phyloP scores from a whole-genome alignment of 805 yeast species.

The Candida ipomoeae region DNA sequence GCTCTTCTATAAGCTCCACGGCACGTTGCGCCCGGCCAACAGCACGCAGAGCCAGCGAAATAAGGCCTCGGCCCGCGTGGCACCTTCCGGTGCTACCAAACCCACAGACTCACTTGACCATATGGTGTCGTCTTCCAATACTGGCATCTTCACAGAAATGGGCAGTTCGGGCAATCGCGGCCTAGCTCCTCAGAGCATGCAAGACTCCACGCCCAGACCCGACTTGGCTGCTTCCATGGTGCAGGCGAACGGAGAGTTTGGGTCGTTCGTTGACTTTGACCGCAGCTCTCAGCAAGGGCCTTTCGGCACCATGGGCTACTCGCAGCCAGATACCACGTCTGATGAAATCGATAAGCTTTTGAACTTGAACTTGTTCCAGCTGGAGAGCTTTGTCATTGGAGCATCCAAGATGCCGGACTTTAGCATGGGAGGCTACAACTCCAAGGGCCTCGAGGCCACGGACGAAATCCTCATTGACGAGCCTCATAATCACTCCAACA shows the following conservation, averaged over 20 bases:
- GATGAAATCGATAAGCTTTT: conserved; percentile 41
- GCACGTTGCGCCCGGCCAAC: conserved; percentile 40
- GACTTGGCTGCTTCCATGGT: neutral
- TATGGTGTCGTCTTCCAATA: conserved; percentile 10
- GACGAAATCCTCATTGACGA: conserved; percentile 33
- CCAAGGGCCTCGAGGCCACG: conserved; percentile 23
- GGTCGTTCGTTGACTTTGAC: conserved; percentile 9
- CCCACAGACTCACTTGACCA: conserved; percentile 5
- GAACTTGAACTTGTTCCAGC: conserved; percentile 36
- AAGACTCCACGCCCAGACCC: neutral
- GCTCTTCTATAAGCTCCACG: conserved; percentile 42
- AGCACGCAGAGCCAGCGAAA: conserved; percentile 8
- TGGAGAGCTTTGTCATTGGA: conserved; percentile 29
- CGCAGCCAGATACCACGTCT: conserved; percentile 14
- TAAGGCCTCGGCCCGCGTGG: neutral
- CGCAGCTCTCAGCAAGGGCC: neutral
- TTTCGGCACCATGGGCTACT: neutral
- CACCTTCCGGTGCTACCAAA: neutral
- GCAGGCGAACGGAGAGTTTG: neutral
- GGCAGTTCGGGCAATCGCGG: neutral
- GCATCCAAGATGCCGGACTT: conserved; percentile 10
- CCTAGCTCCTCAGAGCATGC: neutral
- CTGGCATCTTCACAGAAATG: conserved; percentile 11
- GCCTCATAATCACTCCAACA: conserved; percentile 14
- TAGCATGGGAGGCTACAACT: conserved; percentile 8